Evolutionary conservation across 257 asterid genomes (phyloP).

Genomic region (Solanum neorickii): DNA sequence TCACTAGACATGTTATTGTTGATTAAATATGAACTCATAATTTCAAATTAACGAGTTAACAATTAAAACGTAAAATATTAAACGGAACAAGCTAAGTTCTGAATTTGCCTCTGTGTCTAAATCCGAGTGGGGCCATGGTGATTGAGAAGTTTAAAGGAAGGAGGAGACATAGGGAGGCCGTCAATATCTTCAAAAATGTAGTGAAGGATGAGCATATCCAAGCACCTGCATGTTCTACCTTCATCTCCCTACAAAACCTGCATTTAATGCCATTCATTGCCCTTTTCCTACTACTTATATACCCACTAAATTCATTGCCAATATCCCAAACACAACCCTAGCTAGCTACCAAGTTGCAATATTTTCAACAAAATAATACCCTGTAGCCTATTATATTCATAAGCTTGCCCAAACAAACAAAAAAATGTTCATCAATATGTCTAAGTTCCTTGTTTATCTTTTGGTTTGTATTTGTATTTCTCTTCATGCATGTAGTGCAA

Average conservation of each 20-base stretch:
- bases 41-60: not conserved
- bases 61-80: not conserved
- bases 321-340: not conserved
- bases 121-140: not conserved
- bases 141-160: not conserved
- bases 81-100: not conserved
- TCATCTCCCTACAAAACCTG: conserved; percentile 27
- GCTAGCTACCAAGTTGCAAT: not conserved
- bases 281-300: conserved; percentile 10
- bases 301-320: not conserved
- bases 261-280: conserved; percentile 44
- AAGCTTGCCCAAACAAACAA: not conserved
- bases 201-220: conserved; percentile 15
- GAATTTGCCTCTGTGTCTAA: not conserved
- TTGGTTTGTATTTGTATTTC: conserved; percentile 22
- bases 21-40: not conserved
- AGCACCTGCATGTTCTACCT: conserved; percentile 57
- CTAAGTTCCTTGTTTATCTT: conserved; percentile 17
- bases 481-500: conserved; percentile 60
- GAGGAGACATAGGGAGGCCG: conserved; percentile 35
- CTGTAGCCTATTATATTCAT: not conserved
- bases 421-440: conserved; percentile 8
- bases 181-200: conserved; percentile 28
- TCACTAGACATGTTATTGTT: not conserved
- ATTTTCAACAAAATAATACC: not conserved